Evolutionary conservation across 2,329 filamentous ascomycete species (phyloP), one percentile per base, ranked within the genome.

Genomic region (Sphaceloma murrayae): DNA sequence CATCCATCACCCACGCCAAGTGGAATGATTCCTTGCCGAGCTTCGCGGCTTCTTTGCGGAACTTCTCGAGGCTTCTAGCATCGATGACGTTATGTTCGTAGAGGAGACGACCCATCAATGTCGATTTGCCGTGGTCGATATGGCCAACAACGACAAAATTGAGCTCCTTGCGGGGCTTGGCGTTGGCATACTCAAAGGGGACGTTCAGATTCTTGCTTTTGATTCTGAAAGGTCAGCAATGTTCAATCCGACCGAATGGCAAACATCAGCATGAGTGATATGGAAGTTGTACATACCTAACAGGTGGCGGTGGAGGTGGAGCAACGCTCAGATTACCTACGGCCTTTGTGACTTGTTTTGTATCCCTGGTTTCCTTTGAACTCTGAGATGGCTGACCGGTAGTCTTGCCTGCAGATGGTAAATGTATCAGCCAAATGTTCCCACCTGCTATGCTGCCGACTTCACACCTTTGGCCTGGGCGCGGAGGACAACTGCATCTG

Each of bases 81-180:
- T 94, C 85, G 5, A 98, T 79, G 18, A 88, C 83, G 48, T 88
- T 83, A 30, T 94, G 74, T 54, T 98, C 91, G 31, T 89, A 79
- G 4, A 98, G 68, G 19, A 98, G 64, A n/a, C 91, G 79, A 0
- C 89, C 91, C 89, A 98, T 96, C 27, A 98, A 73, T 4, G 91
- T 98, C 60, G 87, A 95, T 64, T 98, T 98, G 43, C 91, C 91
- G 43, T 93, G 89, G 62, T 98, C 91, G 45, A 98, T 91, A 60
- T 98, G 91, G 10, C 91, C 87, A 86, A 59, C 46, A 3, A 49
- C 52, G 46, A 59, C 51, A 56, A 56, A 58, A 17, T 48, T 52
- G 14, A 49, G 82, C 44, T 78, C 81, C 53, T 81, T 83, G 64
- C 95, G 96, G 53, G 73, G 73, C 43, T 78, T 75, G 43, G 77